phyloP scores from a whole-genome alignment of 1,284 basidiomycete species.

The Marasmius fiardii region DNA sequence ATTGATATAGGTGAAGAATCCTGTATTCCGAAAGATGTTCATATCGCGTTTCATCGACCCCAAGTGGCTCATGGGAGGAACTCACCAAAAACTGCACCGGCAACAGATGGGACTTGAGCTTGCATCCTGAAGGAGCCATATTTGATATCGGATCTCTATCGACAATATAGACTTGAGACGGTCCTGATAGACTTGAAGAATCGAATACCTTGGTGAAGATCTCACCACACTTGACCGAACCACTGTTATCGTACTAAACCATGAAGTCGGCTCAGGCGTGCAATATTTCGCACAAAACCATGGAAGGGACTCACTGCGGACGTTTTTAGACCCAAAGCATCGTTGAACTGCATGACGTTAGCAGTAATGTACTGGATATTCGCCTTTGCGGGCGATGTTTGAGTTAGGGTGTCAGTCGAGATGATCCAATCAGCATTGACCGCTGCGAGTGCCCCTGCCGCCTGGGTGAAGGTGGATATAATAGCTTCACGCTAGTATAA shows the following conservation, averaged over 20 bases:
- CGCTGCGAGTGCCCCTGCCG: constrained; percentile 14
- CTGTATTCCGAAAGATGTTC: neutral
- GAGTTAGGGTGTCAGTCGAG: constrained; percentile 11
- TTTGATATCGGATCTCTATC: constrained; percentile 12
- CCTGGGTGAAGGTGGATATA: constrained; percentile 14
- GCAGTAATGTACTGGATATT: constrained; percentile 13
- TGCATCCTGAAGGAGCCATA: constrained; percentile 18
- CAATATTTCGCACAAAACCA: too few relatives aligned
- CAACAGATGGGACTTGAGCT: constrained; percentile 15
- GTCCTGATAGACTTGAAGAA: too few relatives aligned
- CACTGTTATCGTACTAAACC: constrained; percentile 10
- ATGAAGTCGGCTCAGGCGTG: neutral
- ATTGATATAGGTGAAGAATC: constrained; percentile 16
- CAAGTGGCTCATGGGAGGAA: neutral
- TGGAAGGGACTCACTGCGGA: constrained; percentile 17
- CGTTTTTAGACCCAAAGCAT: constrained; percentile 15
- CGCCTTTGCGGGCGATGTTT: constrained; percentile 11
- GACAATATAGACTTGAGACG: neutral
- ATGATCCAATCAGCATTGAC: constrained; percentile 15
- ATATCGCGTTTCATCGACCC: neutral
- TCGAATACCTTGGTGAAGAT: constrained; percentile 14
- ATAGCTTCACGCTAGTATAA: constrained; percentile 15
- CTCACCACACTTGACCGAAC: constrained; percentile 13
- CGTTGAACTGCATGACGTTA: constrained; percentile 14
- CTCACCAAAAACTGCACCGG: constrained; percentile 18